Evolutionary conservation across 371 early-diverging fungal species (phyloP).

Genomic region (Chytridium lagenaria): DNA sequence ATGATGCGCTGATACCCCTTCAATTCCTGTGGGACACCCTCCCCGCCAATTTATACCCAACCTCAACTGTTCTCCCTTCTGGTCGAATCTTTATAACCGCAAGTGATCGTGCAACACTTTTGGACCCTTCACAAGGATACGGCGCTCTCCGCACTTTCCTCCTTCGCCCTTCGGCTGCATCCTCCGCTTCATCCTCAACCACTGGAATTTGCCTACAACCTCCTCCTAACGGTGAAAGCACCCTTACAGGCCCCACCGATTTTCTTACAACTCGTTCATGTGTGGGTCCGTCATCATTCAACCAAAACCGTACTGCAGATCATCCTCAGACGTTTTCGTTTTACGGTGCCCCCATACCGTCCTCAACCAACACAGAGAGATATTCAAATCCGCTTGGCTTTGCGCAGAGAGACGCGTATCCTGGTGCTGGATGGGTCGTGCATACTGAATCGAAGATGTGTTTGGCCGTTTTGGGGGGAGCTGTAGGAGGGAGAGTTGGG

Average conservation of each 20-base stretch:
- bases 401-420: background rate
- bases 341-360: background rate
- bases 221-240: background rate
- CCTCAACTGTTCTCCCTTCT: conserved; percentile 16
- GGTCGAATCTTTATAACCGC: conserved; percentile 25
- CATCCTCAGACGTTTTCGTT: background rate
- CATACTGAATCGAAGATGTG: conserved; percentile 4
- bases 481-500: background rate
- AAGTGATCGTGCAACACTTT: background rate
- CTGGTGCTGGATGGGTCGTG: conserved; percentile 16
- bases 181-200: background rate
- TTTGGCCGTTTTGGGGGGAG: background rate
- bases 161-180: background rate
- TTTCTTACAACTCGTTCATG: background rate
- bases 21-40: conserved; percentile 63
- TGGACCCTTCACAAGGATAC: conserved; percentile 14
- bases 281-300: background rate
- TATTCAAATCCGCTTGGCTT: background rate
- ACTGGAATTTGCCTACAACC: background rate
- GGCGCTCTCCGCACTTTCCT: conserved; percentile 3
- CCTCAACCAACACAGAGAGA: background rate
- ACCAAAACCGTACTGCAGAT: background rate
- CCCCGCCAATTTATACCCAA: conserved; percentile 66
- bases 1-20: conserved; percentile 21
- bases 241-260: background rate